phyloP scores from a whole-genome alignment of 2,329 filamentous ascomycete genomes.

The Fusarium sp. region DNA sequence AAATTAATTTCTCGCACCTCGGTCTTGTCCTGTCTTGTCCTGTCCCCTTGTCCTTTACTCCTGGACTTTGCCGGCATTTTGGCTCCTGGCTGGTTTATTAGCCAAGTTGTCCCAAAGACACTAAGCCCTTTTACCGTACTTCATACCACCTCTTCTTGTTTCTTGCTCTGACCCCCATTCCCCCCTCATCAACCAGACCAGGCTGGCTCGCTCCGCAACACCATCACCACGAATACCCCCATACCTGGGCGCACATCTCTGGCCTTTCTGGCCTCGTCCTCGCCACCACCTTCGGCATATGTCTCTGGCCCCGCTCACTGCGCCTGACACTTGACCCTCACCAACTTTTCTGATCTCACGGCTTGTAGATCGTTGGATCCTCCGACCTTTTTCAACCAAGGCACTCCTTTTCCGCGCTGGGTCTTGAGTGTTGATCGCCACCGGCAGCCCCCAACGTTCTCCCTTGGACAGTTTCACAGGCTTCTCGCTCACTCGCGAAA shows the following conservation, averaged over 20 bases:
- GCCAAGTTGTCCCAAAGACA: background rate
- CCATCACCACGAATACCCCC: slow-evolving; percentile 7
- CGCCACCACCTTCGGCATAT: background rate
- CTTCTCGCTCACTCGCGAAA: slow-evolving; percentile 16
- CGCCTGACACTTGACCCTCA: background rate
- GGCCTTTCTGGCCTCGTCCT: background rate
- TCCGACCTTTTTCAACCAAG: slow-evolving; percentile 8
- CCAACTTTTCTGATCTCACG: background rate
- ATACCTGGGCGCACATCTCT: slow-evolving; percentile 3
- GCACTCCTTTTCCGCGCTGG: slow-evolving; percentile 7
- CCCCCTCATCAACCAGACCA: slow-evolving; percentile 15
- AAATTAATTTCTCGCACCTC: slow-evolving; percentile 11
- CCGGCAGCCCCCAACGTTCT: slow-evolving; percentile 31
- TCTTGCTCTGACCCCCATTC: slow-evolving; percentile 1
- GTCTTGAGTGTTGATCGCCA: slow-evolving; percentile 30
- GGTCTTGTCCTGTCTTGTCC: slow-evolving; percentile 1
- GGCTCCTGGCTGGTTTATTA: slow-evolving; percentile 9
- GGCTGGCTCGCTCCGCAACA: slow-evolving; percentile 5
- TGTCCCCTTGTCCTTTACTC: background rate
- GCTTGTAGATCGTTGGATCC: background rate
- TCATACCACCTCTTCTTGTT: background rate
- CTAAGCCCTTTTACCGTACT: background rate
- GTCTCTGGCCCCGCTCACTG: background rate
- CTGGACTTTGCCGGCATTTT: slow-evolving; percentile 14
- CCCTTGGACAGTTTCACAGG: slow-evolving; percentile 24